Percentiles rank a stretch among this genome's conserved stretches.
These are phyloP conservation scores for Metschnikowia anglica DNA, from an alignment of 805 yeast species.

Conservation along the genomic window DNA sequence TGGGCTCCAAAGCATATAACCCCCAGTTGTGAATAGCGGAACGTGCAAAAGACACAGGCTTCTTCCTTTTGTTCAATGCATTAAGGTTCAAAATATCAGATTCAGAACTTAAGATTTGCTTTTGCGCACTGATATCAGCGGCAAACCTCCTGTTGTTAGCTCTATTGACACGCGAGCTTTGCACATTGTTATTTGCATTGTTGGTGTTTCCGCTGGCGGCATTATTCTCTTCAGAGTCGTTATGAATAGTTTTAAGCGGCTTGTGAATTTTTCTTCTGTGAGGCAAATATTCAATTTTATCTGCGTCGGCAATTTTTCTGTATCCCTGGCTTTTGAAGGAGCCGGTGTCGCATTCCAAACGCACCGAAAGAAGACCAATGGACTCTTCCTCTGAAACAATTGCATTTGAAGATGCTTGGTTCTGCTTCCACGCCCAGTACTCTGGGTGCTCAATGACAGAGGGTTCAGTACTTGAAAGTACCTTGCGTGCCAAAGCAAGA, in stretches of 20 bases:
- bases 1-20: slow-evolving; percentile 89
- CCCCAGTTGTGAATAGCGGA: slow-evolving; percentile 99
- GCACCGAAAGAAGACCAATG: slow-evolving; percentile 28
- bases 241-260: slow-evolving; percentile 74
- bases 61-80: slow-evolving; percentile 83
- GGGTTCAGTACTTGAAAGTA: slow-evolving; percentile 30
- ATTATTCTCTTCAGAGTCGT: slow-evolving; percentile 49
- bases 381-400: slow-evolving; percentile 28
- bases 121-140: slow-evolving; percentile 82
- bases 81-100: slow-evolving; percentile 80
- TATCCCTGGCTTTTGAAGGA: slow-evolving; percentile 75
- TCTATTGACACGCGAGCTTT: slow-evolving; percentile 81
- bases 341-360: slow-evolving; percentile 49
- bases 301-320: slow-evolving; percentile 65
- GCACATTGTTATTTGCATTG: slow-evolving; percentile 35
- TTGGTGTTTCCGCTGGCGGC: slow-evolving; percentile 11
- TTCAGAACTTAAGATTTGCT: slow-evolving; percentile 73
- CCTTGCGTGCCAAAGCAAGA: slow-evolving; percentile 48
- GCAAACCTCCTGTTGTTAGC: slow-evolving; percentile 86
- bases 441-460: slow-evolving; percentile 38
- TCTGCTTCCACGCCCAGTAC: slow-evolving; percentile 70
- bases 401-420: slow-evolving; percentile 26
- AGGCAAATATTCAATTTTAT: slow-evolving; percentile 75
- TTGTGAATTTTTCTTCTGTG: slow-evolving; percentile 69
- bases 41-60: slow-evolving; percentile 94